Base-by-base conservation (phyloP, 2,329 filamentous ascomycete species). In the Botrytis porri region DNA sequence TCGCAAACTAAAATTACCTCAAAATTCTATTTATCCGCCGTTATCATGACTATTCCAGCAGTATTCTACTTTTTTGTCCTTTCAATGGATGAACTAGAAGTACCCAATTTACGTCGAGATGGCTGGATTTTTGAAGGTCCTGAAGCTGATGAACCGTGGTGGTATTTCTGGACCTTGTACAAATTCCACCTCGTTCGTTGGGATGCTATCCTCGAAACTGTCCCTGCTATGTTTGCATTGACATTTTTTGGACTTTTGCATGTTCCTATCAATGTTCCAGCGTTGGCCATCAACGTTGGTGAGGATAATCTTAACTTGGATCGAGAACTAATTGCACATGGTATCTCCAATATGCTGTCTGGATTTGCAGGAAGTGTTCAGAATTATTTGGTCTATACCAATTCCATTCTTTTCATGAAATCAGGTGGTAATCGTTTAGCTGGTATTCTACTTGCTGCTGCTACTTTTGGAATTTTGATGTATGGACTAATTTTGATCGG, bases 181-280 rank as follows among this genome's bases (percentile, higher is more conserved):
- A 91, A 96, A 79, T 93, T 97, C 79, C 86, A 90, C 66, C 86
- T 91, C 37, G 92, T 98, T 4, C 88, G 95, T 77, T 97, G 93
- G 92, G 86, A 87, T 62, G 96, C 95, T 4, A 87, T 99, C 66
- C 84, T 86, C n/a, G 90, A 94, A 79, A 95, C 92, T 1, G 87
- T 98, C 43, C 96, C 96, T 0, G 95, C 96, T 43, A 98, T 99
- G 93, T 90, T 99, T 78, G 96, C 96, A 0, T 84, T 99, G 74
- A 98, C 96, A 0, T 99, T 99, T 84, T 99, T 99, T 79, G 96
- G 96, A 70, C 92, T 99, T 72, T 88, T 99, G 4, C 96, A 99
- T 81, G 96, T 99, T 4, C 96, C 96, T 0, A 99, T 99, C 83
- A 99, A 99, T 79, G 95, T 99, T 7, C 96, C 96, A 3, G 96